These are phyloP conservation scores for Suillus spraguei DNA, from an alignment of 768 basidiomycete species.

Conservation along the genomic window DNA sequence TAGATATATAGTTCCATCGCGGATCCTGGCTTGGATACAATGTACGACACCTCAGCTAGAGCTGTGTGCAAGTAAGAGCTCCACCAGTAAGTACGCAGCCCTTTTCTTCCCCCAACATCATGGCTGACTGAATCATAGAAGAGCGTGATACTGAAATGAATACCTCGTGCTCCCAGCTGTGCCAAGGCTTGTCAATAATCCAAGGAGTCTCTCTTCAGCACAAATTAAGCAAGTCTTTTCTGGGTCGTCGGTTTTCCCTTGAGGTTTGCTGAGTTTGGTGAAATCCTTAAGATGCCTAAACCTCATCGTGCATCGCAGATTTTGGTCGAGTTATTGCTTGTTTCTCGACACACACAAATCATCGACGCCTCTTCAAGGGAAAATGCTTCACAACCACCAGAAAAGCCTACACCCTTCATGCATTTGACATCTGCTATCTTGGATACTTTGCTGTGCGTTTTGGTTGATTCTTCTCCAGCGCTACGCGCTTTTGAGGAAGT, in stretches of 20 bases:
- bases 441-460: slow-evolving; percentile 82
- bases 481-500: slow-evolving; percentile 78
- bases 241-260: slow-evolving; percentile 67
- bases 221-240: slow-evolving; percentile 61
- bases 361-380: slow-evolving; percentile 18
- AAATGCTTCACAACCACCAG: slow-evolving; percentile 24
- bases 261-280: slow-evolving; percentile 51
- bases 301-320: slow-evolving; percentile 46
- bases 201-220: slow-evolving; percentile 81
- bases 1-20: slow-evolving; percentile 59
- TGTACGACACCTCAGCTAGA: slow-evolving; percentile 54
- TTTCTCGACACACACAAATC: slow-evolving; percentile 63
- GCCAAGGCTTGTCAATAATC: slow-evolving; percentile 64
- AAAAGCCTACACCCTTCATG: slow-evolving; percentile 23
- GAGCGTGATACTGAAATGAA: slow-evolving; percentile 51
- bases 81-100: slow-evolving; percentile 40
- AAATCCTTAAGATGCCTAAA: background rate
- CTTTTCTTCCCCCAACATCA: background rate
- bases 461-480: slow-evolving; percentile 83
- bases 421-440: slow-evolving; percentile 74
- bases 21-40: slow-evolving; percentile 66
- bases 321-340: slow-evolving; percentile 68
- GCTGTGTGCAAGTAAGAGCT: slow-evolving; percentile 44
- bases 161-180: slow-evolving; percentile 52
- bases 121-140: slow-evolving; percentile 26